phyloP scores from a whole-genome alignment of 495 filamentous ascomycete species.

The Aspergillus sparsus region DNA sequence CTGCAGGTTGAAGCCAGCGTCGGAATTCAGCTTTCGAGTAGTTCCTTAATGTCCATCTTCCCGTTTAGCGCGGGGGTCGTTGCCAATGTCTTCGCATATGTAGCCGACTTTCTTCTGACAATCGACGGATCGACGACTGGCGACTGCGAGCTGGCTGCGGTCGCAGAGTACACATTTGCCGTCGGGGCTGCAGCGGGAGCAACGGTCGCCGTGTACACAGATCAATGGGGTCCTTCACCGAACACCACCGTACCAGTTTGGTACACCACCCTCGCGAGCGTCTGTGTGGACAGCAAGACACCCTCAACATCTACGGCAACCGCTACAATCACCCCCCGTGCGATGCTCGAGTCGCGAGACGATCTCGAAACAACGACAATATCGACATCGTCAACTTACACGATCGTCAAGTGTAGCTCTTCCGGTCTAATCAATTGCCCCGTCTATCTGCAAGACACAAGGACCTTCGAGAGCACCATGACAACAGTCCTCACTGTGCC shows the following conservation, averaged over 20 bases:
- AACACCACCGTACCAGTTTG: background rate
- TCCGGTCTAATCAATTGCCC: conserved; percentile 1
- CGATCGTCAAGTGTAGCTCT: background rate
- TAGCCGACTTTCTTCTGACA: background rate
- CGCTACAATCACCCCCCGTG: background rate
- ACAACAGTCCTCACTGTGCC: conserved; percentile 3
- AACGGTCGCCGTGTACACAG: background rate
- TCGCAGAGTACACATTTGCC: conserved; percentile 6
- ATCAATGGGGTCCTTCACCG: conserved; percentile 6
- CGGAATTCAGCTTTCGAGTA: background rate
- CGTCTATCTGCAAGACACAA: background rate
- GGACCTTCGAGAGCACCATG: background rate
- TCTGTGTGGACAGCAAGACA: background rate
- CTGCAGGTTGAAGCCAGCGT: conserved; percentile 7
- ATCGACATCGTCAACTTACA: background rate
- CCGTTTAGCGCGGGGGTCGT: background rate
- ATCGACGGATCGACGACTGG: background rate
- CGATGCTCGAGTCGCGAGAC: background rate
- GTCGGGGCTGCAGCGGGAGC: conserved; percentile 1
- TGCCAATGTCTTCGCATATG: conserved; percentile 5
- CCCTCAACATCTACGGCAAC: background rate
- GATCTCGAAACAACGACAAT: background rate
- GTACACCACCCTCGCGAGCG: conserved; percentile 5
- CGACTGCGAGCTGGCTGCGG: conserved; percentile 4
- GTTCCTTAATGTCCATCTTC: background rate